phyloP scores from a whole-genome alignment of 148 eudicot genomes.

The Vaccinium darrowii region DNA sequence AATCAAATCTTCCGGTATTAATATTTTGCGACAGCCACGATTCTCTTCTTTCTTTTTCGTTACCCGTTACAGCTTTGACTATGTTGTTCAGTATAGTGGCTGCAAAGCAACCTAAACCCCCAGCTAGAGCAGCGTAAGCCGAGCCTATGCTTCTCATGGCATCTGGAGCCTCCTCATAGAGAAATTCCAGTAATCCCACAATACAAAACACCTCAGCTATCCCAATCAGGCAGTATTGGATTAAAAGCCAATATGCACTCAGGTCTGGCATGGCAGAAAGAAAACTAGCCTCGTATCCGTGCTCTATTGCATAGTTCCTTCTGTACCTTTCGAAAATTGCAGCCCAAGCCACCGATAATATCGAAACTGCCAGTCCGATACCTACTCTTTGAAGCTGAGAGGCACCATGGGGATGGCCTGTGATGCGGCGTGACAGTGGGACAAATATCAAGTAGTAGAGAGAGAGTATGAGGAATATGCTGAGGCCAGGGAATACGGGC shows the following conservation, averaged over 20 bases:
- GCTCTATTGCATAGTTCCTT: slow-evolving; percentile 63
- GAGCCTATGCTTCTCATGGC: slow-evolving; percentile 96
- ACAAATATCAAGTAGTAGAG: slow-evolving; percentile 78
- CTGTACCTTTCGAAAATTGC: slow-evolving; percentile 76
- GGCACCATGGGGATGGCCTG: slow-evolving; percentile 90
- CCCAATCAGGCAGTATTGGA: slow-evolving; percentile 84
- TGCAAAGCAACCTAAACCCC: slow-evolving; percentile 85
- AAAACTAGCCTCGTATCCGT: slow-evolving; percentile 59
- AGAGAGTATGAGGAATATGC: slow-evolving; percentile 76
- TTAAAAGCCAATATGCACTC: slow-evolving; percentile 84
- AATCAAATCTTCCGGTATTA: slow-evolving; percentile 78
- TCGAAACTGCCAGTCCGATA: slow-evolving; percentile 79
- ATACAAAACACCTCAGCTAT: slow-evolving; percentile 93
- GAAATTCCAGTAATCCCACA: slow-evolving; percentile 80
- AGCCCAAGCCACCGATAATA: slow-evolving; percentile 77
- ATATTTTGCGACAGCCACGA: slow-evolving; percentile 96
- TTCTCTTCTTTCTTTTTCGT: slow-evolving; percentile 23
- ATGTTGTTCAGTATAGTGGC: slow-evolving; percentile 70
- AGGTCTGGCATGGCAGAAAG: slow-evolving; percentile 66
- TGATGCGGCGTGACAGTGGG: slow-evolving; percentile 63
- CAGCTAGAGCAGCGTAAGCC: slow-evolving; percentile 89
- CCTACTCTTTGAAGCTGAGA: slow-evolving; percentile 94
- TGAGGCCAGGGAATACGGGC: slow-evolving; percentile 91
- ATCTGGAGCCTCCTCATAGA: slow-evolving; percentile 90
- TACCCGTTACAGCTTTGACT: slow-evolving; percentile 52